phyloP scores from a whole-genome alignment of 75 land plant genomes.

The Gnetum montanum region DNA sequence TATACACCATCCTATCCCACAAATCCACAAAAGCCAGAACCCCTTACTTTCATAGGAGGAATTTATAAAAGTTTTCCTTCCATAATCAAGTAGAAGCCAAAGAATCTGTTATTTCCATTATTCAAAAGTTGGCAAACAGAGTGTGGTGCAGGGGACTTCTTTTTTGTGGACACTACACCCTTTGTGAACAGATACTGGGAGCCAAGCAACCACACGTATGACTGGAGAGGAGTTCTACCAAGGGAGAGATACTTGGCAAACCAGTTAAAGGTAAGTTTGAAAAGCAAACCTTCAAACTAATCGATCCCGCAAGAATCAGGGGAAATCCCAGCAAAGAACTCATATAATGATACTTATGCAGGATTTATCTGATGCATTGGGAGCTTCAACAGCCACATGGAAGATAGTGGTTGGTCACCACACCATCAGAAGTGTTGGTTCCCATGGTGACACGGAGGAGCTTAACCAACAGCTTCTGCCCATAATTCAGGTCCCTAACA shows the following conservation, averaged over 20 bases:
- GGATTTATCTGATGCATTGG: slow-evolving; percentile 9
- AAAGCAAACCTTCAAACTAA: too few species aligned
- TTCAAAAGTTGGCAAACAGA: slow-evolving; percentile 16
- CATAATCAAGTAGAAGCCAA: too few species aligned
- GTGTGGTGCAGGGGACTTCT: slow-evolving; percentile 16
- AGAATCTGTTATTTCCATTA: neutral
- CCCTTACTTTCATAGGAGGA: too few species aligned
- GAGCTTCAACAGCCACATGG: slow-evolving; percentile 14
- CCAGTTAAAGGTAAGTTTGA: slow-evolving; percentile 35
- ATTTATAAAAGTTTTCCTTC: too few species aligned
- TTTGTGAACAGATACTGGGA: slow-evolving; percentile 13
- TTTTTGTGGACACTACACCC: slow-evolving; percentile 36
- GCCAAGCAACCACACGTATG: slow-evolving; percentile 34
- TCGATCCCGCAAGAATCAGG: too few species aligned
- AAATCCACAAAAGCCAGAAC: too few species aligned
- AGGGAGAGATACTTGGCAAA: slow-evolving; percentile 36
- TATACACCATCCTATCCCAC: too few species aligned
- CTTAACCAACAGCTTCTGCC: slow-evolving; percentile 7
- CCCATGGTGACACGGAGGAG: slow-evolving; percentile 13
- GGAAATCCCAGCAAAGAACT: too few species aligned
- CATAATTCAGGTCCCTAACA: slow-evolving; percentile 6
- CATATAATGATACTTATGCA: too few species aligned
- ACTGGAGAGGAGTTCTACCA: slow-evolving; percentile 75
- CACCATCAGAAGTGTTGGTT: slow-evolving; percentile 10
- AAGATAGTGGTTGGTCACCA: slow-evolving; percentile 20